phyloP scores from a whole-genome alignment of 2,329 filamentous ascomycete species.

The Fusarium tjaetaba region DNA sequence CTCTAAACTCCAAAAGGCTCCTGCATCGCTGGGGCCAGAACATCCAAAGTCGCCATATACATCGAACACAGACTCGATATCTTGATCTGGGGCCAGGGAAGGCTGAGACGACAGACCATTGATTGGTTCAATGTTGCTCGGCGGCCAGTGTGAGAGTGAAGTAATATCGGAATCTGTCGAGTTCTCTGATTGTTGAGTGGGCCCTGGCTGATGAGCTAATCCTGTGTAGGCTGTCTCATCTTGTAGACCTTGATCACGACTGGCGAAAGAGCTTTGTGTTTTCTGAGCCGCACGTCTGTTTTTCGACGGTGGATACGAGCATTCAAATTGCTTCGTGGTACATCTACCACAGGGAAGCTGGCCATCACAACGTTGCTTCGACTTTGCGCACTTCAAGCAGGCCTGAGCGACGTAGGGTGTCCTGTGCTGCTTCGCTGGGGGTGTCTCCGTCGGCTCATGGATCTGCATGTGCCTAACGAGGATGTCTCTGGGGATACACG shows the following conservation, averaged over 20 bases:
- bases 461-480: background rate
- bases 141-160: background rate
- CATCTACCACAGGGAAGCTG: background rate
- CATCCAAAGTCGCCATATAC: background rate
- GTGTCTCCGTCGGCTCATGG: background rate
- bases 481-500: background rate
- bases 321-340: fast-evolving
- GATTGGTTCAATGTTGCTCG: background rate
- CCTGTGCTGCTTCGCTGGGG: background rate
- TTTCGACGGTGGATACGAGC: background rate
- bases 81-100: background rate
- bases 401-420: background rate
- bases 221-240: background rate
- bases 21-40: no score
- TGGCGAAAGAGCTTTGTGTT: background rate
- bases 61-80: background rate
- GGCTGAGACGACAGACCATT: background rate
- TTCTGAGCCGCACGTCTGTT: background rate
- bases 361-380: background rate
- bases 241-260: background rate
- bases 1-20: no score
- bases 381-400: background rate
- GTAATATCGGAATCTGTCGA: no score
- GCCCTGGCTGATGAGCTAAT: background rate
- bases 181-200: background rate